phyloP scores from a whole-genome alignment of 2,329 filamentous ascomycete genomes.

The Didymellaceae sp. region DNA sequence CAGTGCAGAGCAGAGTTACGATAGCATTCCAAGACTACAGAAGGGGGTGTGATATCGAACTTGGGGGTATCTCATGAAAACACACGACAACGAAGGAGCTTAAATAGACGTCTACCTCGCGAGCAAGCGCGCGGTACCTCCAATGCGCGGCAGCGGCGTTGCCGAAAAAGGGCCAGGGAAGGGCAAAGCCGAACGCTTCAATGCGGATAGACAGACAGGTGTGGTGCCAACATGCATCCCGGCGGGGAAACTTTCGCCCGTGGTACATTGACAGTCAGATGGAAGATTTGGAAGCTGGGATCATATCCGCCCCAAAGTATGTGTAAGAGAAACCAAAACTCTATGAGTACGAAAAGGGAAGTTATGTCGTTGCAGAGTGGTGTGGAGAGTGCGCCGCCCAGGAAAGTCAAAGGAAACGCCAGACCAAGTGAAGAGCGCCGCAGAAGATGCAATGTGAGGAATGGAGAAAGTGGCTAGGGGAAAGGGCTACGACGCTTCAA shows the following conservation, averaged over 20 bases:
- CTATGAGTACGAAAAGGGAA: conserved; percentile 26
- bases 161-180: background rate
- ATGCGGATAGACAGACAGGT: background rate
- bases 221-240: conserved; percentile 17
- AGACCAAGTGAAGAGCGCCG: conserved; percentile 15
- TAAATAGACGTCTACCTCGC: background rate
- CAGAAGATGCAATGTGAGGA: conserved; percentile 20
- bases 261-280: conserved; percentile 15
- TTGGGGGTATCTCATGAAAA: conserved; percentile 42
- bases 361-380: conserved; percentile 45
- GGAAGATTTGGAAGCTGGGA: background rate
- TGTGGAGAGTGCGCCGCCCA: conserved; percentile 34
- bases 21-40: conserved; percentile 16
- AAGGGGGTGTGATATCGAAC: conserved; percentile 4
- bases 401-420: conserved; percentile 6
- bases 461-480: background rate
- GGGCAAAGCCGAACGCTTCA: background rate
- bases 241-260: conserved; percentile 20
- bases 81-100: conserved; percentile 26
- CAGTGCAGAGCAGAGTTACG: background rate
- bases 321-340: background rate
- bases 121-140: too few species aligned
- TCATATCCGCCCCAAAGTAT: background rate
- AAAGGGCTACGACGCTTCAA: conserved; percentile 23
- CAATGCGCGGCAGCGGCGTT: too few species aligned